A percentile compares a stretch with the other conserved stretches of the same genome.
Evolutionary conservation across 1,284 basidiomycete species (phyloP).

Genomic region (Leccinum insolens): DNA sequence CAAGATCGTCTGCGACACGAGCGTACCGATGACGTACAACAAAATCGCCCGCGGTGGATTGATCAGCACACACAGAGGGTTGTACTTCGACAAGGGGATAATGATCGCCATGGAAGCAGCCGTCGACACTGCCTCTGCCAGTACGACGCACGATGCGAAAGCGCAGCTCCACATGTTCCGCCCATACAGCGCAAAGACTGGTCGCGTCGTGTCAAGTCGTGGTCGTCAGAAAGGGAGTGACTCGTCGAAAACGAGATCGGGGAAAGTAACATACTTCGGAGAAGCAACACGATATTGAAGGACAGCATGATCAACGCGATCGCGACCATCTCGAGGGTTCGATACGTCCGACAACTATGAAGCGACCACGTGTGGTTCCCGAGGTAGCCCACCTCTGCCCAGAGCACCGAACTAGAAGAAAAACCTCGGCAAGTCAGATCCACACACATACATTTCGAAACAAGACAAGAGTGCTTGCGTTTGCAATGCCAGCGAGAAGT

Average conservation of each 20-base stretch:
- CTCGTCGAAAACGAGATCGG: not conserved
- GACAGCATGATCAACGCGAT: slow-evolving; percentile 20
- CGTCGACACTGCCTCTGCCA: slow-evolving; percentile 11
- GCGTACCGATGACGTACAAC: slow-evolving; percentile 11
- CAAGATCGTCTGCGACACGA: slow-evolving; percentile 22
- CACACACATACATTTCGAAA: not conserved
- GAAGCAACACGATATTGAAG: slow-evolving; percentile 21
- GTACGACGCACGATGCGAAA: slow-evolving; percentile 10
- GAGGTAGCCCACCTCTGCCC: slow-evolving; percentile 14
- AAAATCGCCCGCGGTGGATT: slow-evolving; percentile 15
- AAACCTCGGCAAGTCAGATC: slow-evolving; percentile 2
- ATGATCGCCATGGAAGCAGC: not conserved
- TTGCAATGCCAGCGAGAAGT: slow-evolving; percentile 18
- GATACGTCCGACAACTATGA: slow-evolving; percentile 15
- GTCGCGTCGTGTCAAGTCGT: slow-evolving; percentile 1
- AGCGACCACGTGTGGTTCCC: slow-evolving; percentile 2
- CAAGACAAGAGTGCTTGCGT: slow-evolving; percentile 9
- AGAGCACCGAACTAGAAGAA: slow-evolving; percentile 12
- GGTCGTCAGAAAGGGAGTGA: not conserved
- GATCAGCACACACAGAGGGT: slow-evolving; percentile 17
- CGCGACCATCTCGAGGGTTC: slow-evolving; percentile 18
- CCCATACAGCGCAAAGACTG: slow-evolving; percentile 27
- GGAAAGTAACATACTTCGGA: slow-evolving; percentile 21
- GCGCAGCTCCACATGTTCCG: slow-evolving; percentile 2
- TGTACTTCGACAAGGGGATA: slow-evolving; percentile 15